A percentile compares a stretch with the other conserved stretches of the same genome.
phyloP scores from a whole-genome alignment of 805 yeast genomes.

The Candida gorgasii region DNA sequence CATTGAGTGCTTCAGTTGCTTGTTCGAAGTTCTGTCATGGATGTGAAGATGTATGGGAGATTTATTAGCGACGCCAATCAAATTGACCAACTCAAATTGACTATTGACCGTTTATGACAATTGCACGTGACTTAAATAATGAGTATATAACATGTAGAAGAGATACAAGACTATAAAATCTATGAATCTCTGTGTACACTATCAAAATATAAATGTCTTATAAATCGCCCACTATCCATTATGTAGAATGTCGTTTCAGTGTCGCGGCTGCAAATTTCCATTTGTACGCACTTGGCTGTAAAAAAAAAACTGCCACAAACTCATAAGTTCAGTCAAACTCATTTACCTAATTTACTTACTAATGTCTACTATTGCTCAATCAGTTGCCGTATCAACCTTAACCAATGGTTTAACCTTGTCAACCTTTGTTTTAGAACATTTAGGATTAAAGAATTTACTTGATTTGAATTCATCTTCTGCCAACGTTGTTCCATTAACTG shows the following conservation, averaged over 20 bases:
- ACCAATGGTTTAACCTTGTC: constrained; percentile 39
- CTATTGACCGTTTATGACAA: background rate
- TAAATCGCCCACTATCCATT: background rate
- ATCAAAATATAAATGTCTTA: background rate
- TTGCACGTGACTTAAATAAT: background rate
- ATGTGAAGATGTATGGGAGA: constrained; percentile 97
- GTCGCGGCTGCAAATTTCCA: constrained; percentile 1
- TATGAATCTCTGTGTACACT: background rate
- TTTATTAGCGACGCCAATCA: constrained; percentile 34
- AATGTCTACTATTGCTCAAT: constrained; percentile 39
- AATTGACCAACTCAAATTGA: background rate
- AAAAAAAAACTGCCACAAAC: background rate
- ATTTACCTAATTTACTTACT: background rate
- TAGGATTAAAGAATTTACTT: constrained; percentile 37
- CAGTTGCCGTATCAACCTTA: constrained; percentile 48
- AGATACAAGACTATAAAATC: background rate
- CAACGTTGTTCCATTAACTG: constrained; percentile 39
- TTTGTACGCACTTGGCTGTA: constrained; percentile 1
- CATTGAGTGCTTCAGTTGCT: constrained; percentile 95
- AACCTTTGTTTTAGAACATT: constrained; percentile 45
- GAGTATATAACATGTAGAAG: background rate
- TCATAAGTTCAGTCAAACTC: background rate
- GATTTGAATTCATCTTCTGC: constrained; percentile 43
- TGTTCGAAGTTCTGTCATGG: constrained; percentile 98
- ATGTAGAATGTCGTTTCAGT: constrained; percentile 1